Percentiles rank a stretch among this genome's conserved stretches.
phyloP scores from a whole-genome alignment of 495 filamentous ascomycete species.

The Podospora tetraspora region DNA sequence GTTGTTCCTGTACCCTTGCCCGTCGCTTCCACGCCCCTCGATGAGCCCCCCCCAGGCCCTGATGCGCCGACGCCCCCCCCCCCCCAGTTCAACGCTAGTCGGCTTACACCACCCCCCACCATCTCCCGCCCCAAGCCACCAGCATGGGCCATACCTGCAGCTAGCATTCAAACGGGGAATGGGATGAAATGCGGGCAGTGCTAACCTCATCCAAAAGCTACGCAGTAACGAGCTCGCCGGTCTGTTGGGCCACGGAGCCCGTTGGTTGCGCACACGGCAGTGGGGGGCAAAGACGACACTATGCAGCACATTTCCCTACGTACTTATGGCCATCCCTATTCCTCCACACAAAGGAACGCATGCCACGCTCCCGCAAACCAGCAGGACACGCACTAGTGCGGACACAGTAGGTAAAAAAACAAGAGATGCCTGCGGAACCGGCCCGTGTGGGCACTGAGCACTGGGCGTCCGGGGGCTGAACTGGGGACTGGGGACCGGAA shows the following conservation, averaged over 20 bases:
- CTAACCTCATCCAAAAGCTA: constrained; percentile 14
- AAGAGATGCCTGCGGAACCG: constrained; percentile 12
- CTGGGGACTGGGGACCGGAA: background rate
- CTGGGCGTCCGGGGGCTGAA: constrained; percentile 4
- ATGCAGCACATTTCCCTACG: background rate
- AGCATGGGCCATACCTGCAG: constrained; percentile 22
- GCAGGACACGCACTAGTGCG: constrained; percentile 4
- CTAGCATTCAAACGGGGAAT: constrained; percentile 21
- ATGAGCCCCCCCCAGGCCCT: constrained; percentile 8
- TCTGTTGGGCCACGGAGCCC: constrained; percentile 9
- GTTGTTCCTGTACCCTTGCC: constrained; percentile 24
- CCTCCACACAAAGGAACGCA: constrained; percentile 22
- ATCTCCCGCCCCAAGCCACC: constrained; percentile 20
- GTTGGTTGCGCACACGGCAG: background rate
- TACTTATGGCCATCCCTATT: background rate
- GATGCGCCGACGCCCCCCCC: constrained; percentile 6
- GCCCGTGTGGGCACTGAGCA: constrained; percentile 20
- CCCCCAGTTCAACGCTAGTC: background rate
- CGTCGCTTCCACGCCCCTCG: constrained; percentile 19
- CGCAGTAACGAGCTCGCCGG: constrained; percentile 8
- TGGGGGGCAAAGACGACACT: background rate
- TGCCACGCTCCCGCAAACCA: constrained; percentile 34
- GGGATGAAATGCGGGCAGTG: constrained; percentile 16
- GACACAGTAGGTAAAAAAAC: constrained; percentile 1
- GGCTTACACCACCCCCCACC: constrained; percentile 16